phyloP scores from a whole-genome alignment of 2,329 filamentous ascomycete species.

The Fusarium sambucinum region DNA sequence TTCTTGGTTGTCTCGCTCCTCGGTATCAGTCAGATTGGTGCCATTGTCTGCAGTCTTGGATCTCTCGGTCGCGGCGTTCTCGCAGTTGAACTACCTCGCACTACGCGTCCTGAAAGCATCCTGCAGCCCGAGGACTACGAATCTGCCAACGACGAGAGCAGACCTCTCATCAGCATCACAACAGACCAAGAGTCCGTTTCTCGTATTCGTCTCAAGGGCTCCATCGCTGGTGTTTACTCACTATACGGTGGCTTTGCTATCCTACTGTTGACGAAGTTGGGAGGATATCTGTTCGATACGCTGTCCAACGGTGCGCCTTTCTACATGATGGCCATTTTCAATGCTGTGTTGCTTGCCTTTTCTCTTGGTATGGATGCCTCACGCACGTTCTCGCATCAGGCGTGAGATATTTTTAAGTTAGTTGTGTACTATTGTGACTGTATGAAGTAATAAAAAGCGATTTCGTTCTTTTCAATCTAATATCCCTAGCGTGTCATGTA shows the following conservation, averaged over 20 bases:
- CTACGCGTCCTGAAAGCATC: slow-evolving; percentile 41
- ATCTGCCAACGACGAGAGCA: slow-evolving; percentile 55
- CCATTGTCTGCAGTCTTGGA: slow-evolving; percentile 95
- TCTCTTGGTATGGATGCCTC: slow-evolving; percentile 65
- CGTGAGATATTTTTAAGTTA: slow-evolving; percentile 8
- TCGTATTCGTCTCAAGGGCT: slow-evolving; percentile 81
- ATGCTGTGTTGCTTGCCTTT: slow-evolving; percentile 75
- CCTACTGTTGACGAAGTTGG: slow-evolving; percentile 88
- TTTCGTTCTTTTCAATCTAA: neutral
- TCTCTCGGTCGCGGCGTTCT: slow-evolving; percentile 86
- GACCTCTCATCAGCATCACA: slow-evolving; percentile 54
- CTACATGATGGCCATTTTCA: slow-evolving; percentile 93
- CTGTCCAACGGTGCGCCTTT: slow-evolving; percentile 84
- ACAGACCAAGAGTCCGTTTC: slow-evolving; percentile 55
- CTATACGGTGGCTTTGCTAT: slow-evolving; percentile 92
- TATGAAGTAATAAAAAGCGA: slow-evolving; percentile 40
- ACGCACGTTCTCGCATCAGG: slow-evolving; percentile 51
- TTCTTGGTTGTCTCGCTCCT: slow-evolving; percentile 84
- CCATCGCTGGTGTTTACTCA: slow-evolving; percentile 94
- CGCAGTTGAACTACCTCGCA: slow-evolving; percentile 57
- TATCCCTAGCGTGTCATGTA: neutral
- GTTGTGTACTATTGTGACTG: slow-evolving; percentile 7
- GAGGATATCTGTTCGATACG: slow-evolving; percentile 86
- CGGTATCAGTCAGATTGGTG: slow-evolving; percentile 93
- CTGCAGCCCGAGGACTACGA: slow-evolving; percentile 56